Evolutionary conservation across 805 yeast genomes (phyloP), one percentile per base, ranked within the genome.

Genomic region (Kregervanrija pseudodelftensis): DNA sequence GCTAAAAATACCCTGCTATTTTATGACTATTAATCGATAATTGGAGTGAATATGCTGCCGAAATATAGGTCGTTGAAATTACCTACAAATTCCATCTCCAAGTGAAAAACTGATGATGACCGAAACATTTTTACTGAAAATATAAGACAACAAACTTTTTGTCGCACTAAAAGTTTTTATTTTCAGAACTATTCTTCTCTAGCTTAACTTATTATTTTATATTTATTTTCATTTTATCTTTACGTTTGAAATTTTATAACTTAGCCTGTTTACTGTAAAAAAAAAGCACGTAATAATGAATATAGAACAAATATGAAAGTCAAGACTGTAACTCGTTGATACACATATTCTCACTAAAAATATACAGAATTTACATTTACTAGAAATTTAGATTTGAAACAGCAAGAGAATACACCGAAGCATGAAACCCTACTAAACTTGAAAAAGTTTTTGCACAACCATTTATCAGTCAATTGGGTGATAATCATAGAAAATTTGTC

Each of bases 361-460:
- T 63, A 79, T 95, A 0, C 97, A 93, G 61, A 88, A 56, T 80
- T 90, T 2, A 77, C 91, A 16, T 64, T 87, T 42, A 91, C 97
- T 0, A 76, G 99, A 47, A 93, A 93, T 65, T 68, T 93, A 55
- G 83, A 91, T 91, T 93, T 58, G 98, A 93, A 66, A 74, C 98
- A 55, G 97, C 98, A 5, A 75, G 99, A 60, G 99, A 93, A 65
- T 93, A 93, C 59, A 86, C 97, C 14, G 78, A 89, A 53, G 98
- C 98, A 0, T 67, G 93, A 43, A 91, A 87, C 45, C 98, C 99
- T 28, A 90, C 98, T 12, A 93, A 93, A 61, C 64, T 93, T 67
- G 98, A 91, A 60, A 76, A 97, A 53, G 83, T 93, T 85, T 93
- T 93, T 74, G 98, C 99, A 0, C 90, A 90, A 59, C 99, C 99